These are phyloP conservation scores for Lentinus tigrinus DNA, from an alignment of 768 basidiomycete species.

Conservation along the genomic window DNA sequence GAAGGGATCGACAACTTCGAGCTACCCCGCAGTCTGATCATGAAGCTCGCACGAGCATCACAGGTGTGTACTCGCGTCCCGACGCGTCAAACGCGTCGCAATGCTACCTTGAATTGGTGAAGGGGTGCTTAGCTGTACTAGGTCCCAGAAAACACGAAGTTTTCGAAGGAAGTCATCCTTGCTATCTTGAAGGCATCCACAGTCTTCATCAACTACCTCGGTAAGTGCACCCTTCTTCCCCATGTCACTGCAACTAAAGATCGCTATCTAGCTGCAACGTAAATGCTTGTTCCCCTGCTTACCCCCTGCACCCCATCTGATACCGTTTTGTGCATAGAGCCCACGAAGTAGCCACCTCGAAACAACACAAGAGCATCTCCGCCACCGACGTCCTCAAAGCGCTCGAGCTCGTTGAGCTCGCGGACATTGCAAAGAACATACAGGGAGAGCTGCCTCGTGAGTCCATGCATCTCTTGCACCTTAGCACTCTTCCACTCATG, in stretches of 20 bases:
- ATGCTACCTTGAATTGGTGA: background rate
- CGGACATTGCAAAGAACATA: constrained; percentile 62
- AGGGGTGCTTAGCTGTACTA: constrained; percentile 27
- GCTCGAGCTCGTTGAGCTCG: constrained; percentile 74
- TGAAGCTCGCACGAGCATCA: constrained; percentile 75
- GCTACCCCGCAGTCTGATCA: constrained; percentile 79
- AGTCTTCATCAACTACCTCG: constrained; percentile 92
- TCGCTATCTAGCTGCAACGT: constrained; percentile 43
- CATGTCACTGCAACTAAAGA: background rate
- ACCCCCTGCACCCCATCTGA: no score
- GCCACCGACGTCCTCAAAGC: constrained; percentile 90
- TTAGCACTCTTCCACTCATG: background rate
- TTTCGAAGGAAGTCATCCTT: constrained; percentile 86
- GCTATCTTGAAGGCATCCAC: constrained; percentile 88
- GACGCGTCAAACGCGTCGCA: background rate
- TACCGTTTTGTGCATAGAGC: constrained; percentile 49
- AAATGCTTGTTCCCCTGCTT: constrained; percentile 22
- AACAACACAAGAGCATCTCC: constrained; percentile 85
- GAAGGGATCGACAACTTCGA: constrained; percentile 90
- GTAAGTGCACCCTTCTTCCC: constrained; percentile 42
- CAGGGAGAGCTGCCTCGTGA: constrained; percentile 64
- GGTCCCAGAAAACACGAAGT: constrained; percentile 82
- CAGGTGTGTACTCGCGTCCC: constrained; percentile 50
- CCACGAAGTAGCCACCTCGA: constrained; percentile 82
- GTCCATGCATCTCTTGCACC: constrained; percentile 17